These are phyloP conservation scores for Oryza meridionalis DNA, from an alignment of 176 grass and related monocot species.

Conservation along the genomic window DNA sequence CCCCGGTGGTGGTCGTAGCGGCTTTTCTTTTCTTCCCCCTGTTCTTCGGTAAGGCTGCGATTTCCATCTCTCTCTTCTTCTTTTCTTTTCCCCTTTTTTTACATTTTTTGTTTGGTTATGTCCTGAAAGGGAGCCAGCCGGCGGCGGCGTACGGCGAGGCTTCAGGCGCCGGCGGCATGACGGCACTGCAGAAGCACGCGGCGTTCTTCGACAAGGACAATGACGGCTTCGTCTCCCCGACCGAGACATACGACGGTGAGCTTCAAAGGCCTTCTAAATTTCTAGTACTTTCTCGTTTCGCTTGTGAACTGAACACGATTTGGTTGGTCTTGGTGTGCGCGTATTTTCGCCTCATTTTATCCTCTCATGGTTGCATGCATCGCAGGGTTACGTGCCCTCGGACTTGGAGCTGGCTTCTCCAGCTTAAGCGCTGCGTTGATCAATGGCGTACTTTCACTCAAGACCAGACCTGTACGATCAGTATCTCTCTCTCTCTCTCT, in stretches of 20 bases:
- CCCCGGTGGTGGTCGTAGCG: not conserved
- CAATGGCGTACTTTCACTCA: constrained; percentile 46
- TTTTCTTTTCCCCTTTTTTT: too few species aligned
- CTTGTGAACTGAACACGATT: not conserved
- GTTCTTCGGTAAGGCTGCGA: constrained; percentile 14
- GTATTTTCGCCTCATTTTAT: not conserved
- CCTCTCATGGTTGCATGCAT: not conserved
- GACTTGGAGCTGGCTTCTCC: constrained; percentile 44
- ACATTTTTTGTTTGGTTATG: too few species aligned
- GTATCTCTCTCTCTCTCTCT: not conserved
- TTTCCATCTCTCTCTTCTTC: not conserved
- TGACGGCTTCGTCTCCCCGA: constrained; percentile 69
- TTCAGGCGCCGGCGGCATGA: constrained; percentile 28
- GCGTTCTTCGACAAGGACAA: constrained; percentile 83
- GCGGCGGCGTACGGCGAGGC: constrained; percentile 16
- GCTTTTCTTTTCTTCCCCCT: constrained; percentile 21
- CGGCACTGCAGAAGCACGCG: constrained; percentile 77
- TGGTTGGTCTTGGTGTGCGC: not conserved
- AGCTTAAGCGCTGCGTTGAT: constrained; percentile 48
- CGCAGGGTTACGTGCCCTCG: constrained; percentile 59
- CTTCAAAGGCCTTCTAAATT: not conserved
- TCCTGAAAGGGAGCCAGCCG: not conserved
- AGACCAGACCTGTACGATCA: constrained; percentile 48
- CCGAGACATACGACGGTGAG: constrained; percentile 76
- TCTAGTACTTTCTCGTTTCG: not conserved